Conservation (phyloP, 345 rosid species). For the Heritiera fomes region DNA sequence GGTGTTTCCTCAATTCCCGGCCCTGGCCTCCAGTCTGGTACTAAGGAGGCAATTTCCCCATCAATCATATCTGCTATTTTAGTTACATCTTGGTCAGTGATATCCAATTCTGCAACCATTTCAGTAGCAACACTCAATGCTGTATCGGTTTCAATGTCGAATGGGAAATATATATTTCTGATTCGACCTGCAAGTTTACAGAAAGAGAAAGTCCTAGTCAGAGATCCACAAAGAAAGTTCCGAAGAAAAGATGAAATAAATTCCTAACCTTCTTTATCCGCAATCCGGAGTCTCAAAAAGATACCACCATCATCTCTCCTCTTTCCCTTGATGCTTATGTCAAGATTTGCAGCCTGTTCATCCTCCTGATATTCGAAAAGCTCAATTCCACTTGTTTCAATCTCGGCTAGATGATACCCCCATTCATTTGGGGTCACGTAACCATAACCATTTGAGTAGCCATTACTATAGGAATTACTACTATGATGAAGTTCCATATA, state of each 20-base stretch:
- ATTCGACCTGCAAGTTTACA: constrained; percentile 53
- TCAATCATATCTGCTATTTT: constrained; percentile 89
- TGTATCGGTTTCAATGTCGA: constrained; percentile 69
- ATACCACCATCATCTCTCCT: constrained; percentile 59
- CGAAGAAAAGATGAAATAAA: neutral
- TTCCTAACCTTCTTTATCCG: constrained; percentile 78
- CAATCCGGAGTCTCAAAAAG: constrained; percentile 70
- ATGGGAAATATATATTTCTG: constrained; percentile 86
- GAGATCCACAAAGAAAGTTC: constrained; percentile 10
- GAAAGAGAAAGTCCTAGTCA: neutral
- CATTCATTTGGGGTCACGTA: constrained; percentile 43
- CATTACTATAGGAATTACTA: constrained; percentile 40
- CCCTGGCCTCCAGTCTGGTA: constrained; percentile 76
- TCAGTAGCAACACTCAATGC: constrained; percentile 92
- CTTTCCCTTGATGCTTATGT: constrained; percentile 82
- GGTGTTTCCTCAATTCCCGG: constrained; percentile 74
- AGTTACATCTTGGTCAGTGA: constrained; percentile 72
- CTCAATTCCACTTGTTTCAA: constrained; percentile 58
- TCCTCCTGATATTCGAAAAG: constrained; percentile 74
- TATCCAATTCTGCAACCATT: constrained; percentile 93
- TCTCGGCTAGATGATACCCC: constrained; percentile 54
- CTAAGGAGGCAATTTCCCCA: constrained; percentile 77
- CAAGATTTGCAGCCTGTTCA: constrained; percentile 55
- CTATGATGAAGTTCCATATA: constrained; percentile 38
- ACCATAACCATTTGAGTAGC: constrained; percentile 45